These are phyloP conservation scores for Trifolium subterraneum DNA, from an alignment of 306 rosid species.

Conservation along the genomic window DNA sequence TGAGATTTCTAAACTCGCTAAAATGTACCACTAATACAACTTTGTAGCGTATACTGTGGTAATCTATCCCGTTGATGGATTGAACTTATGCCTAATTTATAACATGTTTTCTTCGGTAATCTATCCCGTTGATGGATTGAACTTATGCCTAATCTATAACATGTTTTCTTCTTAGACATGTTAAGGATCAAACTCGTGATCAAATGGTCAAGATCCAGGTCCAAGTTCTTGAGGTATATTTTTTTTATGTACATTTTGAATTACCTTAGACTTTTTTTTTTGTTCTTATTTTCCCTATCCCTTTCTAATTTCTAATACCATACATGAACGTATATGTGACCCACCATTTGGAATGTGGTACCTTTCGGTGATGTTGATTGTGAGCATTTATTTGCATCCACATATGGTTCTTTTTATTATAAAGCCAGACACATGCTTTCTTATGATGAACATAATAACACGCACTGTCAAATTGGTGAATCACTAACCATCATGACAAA, in stretches of 20 bases:
- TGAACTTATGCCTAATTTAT: too few relatives aligned
- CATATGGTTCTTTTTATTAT: conserved; percentile 41
- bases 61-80: neutral
- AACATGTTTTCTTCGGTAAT: neutral
- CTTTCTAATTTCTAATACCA: neutral
- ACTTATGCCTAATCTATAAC: too few relatives aligned
- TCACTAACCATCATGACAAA: conserved; percentile 56
- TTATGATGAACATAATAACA: conserved; percentile 63
- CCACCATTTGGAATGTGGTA: conserved; percentile 38
- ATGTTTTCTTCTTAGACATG: too few relatives aligned
- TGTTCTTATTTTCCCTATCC: neutral
- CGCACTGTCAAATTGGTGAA: conserved; percentile 58
- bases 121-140: neutral
- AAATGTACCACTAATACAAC: neutral
- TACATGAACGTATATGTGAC: conserved; percentile 46
- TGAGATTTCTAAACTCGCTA: neutral
- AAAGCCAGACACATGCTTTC: conserved; percentile 62
- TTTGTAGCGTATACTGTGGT: neutral
- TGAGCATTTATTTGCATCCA: conserved; percentile 39
- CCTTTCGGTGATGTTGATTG: conserved; percentile 76
- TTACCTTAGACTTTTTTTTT: neutral
- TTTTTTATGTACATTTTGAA: too few relatives aligned
- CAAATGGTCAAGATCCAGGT: too few relatives aligned
- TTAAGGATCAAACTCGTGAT: too few relatives aligned
- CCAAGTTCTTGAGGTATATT: too few relatives aligned